Evolutionary conservation across 768 basidiomycete species (phyloP), one percentile per base, ranked within the genome.

Genomic region (Kwoniella pini): DNA sequence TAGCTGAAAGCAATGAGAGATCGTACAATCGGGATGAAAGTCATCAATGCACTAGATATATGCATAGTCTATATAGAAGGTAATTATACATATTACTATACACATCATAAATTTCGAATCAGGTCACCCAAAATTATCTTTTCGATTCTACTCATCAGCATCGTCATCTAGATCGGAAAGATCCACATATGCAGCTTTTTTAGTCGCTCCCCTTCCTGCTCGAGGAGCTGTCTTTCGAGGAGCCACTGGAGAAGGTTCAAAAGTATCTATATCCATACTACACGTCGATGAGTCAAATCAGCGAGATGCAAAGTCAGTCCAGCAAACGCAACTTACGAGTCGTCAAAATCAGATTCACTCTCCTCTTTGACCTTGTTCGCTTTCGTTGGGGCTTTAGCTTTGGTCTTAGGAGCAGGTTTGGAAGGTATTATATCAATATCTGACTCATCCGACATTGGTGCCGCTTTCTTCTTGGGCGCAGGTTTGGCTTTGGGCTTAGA

Each of bases 101-200:
- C 33, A 36, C 33, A 36, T 15, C n/a, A n/a, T n/a, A n/a, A n/a
- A n/a, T n/a, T n/a, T n/a, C n/a, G n/a, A n/a, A n/a, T n/a, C n/a
- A n/a, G n/a, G n/a, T n/a, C n/a, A n/a, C n/a, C n/a, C n/a, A n/a
- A n/a, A n/a, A n/a, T n/a, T n/a, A n/a, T n/a, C 33, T 36, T 36
- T 36, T 36, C 15, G 7, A 7, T 36, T 36, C 33, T 44, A 24
- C 43, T 44, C 43, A 44, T 19, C 43, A 19, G 69, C 61, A 50
- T 72, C 68, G 13, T 72, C 71, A n/a, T 71, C 71, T 22, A 55
- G 48, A 27, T 71, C 69, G 3, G 64, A 67, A 53, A 75, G 52
- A 28, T 77, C 75, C 13, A 73, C 45, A 52, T 70, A 79, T 17
- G 68, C 69, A 56, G 64, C 21, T 51, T 57, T 67, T 63, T 69